These are phyloP conservation scores for Leccinum fibrillosum DNA, from an alignment of 768 basidiomycete species.

Conservation along the genomic window DNA sequence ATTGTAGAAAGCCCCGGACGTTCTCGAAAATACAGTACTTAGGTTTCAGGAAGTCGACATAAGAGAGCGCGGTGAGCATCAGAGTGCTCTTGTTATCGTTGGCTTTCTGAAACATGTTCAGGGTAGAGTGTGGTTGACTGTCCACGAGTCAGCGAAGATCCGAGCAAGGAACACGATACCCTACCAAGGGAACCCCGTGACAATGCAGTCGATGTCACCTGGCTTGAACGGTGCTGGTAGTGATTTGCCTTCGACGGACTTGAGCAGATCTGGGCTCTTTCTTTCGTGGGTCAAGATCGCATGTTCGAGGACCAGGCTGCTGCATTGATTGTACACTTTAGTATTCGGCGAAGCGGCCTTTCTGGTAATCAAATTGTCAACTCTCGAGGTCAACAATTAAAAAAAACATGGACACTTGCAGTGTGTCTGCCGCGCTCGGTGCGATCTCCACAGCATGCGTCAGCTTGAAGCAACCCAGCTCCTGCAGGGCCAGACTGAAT, in stretches of 20 bases:
- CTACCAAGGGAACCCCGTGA: conserved; percentile 77
- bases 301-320: conserved; percentile 58
- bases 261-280: conserved; percentile 38
- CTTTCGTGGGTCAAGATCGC: conserved; percentile 51
- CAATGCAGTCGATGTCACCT: conserved; percentile 57
- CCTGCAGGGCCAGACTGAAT: conserved; percentile 57
- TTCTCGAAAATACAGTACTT: conserved; percentile 48
- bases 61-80: conserved; percentile 54
- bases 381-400: background rate
- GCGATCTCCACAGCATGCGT: conserved; percentile 70
- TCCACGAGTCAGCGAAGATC: conserved; percentile 4
- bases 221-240: conserved; percentile 48
- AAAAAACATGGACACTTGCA: conserved; percentile 34
- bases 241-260: conserved; percentile 35
- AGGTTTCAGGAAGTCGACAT: conserved; percentile 40
- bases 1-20: conserved; percentile 43
- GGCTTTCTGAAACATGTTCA: conserved; percentile 70
- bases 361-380: conserved; percentile 9
- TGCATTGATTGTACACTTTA: conserved; percentile 67
- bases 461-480: conserved; percentile 52
- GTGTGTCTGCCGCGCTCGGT: conserved; percentile 70
- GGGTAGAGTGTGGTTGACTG: conserved; percentile 69
- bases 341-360: conserved; percentile 54
- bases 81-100: conserved; percentile 67
- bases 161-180: background rate